Evolutionary conservation across 352 stramenopile species (phyloP), one percentile per base, ranked within the genome.

Genomic region (Pythium phragmiticola): DNA sequence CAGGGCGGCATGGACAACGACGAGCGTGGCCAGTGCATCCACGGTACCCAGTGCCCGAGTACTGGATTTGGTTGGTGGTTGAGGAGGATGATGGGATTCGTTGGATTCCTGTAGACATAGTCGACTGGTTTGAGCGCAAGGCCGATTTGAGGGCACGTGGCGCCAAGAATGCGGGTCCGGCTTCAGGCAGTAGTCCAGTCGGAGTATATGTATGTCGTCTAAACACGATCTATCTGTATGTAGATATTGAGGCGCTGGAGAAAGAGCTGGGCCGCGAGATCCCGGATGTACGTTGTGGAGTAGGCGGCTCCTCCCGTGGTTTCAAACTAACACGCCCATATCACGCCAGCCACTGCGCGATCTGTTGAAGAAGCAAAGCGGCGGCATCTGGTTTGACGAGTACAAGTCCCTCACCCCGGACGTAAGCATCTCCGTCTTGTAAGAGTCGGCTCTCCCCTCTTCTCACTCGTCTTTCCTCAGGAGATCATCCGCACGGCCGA

Each of bases 61-160:
- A 33, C 1, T 47, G 7, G 0, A 33, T 37, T 60, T 4, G 26
- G 7, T 1, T 48, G 13, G 0, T 16, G 45, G 17, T 16, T 60
- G 7, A 50, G 2, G 26, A 51, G 23, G 39, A 1, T 16, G 11
- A 7, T 30, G 26, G 26, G 26, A 30, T 30, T 54, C n/a, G 0
- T 33, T 57, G 23, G 42, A 30, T 30, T 30, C 26, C 11, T 30
- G 50, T 28, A 90, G 84, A 94, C 36, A 88, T 94, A 55, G 73
- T 92, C 69, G 92, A 77, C 72, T 94, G 85, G 85, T 92, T 94
- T 64, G 68, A 90, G 67, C 82, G 82, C 57, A 94, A 94, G 68
- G 70, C 80, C 19, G 70, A 87, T 61, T 77, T 92, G n/a, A 66
- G 72, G 33, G 57, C 70, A 33, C 74, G 59, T 0, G 63, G 47